Evolutionary conservation across 192 early-diverging fungal species (phyloP).

Genomic region (Anaeromyces robustus): DNA sequence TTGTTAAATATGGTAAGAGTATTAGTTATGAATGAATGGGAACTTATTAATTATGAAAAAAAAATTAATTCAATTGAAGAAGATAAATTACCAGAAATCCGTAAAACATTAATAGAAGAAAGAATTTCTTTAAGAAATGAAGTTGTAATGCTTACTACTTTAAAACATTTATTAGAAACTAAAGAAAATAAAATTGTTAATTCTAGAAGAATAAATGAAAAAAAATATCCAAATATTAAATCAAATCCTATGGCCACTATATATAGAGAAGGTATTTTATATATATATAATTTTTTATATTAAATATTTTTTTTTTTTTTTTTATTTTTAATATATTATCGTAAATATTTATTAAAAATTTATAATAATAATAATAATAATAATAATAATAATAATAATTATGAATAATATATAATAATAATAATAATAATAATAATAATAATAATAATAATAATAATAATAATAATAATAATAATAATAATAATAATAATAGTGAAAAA

Average conservation of each 20-base stretch:
- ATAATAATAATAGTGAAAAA: no score
- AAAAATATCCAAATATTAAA: background rate
- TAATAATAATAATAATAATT: no score
- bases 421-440: no score
- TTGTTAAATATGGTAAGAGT: constrained; percentile 41
- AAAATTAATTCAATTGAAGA: constrained; percentile 2
- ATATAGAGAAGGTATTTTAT: background rate
- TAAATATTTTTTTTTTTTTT: no score
- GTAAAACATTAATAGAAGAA: constrained; percentile 5
- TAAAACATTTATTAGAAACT: constrained; percentile 20
- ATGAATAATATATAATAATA: no score
- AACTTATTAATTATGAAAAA: background rate
- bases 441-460: no score
- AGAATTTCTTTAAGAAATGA: constrained; percentile 37
- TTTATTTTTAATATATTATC: no score
- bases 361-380: no score
- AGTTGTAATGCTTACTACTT: constrained; percentile 27
- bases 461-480: no score
- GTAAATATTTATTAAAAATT: no score
- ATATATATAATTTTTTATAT: no score
- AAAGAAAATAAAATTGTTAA: constrained; percentile 9
- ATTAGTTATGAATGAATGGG: constrained; percentile 39
- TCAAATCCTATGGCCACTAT: background rate
- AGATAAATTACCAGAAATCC: constrained; percentile 7
- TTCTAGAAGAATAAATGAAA: background rate